Evolutionary conservation across 306 rosid genomes (phyloP).

Genomic region (Fragaria ananassa): DNA sequence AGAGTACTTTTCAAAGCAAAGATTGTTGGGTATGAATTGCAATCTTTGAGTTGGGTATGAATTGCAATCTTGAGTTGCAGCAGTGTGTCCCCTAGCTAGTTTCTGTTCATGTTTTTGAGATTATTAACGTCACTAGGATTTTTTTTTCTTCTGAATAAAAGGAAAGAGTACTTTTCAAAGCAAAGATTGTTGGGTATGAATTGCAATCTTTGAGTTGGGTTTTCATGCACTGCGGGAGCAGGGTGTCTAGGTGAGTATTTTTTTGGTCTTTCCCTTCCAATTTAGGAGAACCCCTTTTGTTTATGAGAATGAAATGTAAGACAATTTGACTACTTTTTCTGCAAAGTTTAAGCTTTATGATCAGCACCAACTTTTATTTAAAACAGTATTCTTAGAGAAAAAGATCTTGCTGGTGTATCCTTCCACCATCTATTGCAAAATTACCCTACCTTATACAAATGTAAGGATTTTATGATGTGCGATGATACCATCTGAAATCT

Average conservation of each 20-base stretch:
- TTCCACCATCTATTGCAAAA: constrained; percentile 13
- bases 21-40: no score
- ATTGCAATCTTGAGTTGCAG: no score
- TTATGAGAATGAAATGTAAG: background rate
- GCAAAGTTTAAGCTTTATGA: background rate
- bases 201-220: background rate
- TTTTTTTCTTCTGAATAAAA: no score
- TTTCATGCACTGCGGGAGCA: background rate
- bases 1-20: no score
- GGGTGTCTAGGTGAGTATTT: no score
- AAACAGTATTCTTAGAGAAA: background rate
- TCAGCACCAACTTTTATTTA: background rate
- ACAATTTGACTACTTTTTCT: background rate
- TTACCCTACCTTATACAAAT: constrained; percentile 3
- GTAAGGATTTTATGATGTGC: background rate
- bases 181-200: background rate
- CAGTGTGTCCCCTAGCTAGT: no score
- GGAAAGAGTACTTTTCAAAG: no score
- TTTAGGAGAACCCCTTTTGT: background rate
- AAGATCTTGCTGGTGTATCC: constrained; percentile 13
- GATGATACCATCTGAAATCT: background rate
- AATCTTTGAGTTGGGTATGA: no score
- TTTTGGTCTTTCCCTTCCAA: background rate
- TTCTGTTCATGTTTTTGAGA: no score
- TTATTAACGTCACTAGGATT: no score